Conservation (phyloP, 805 yeast genomes). For the Spathaspora passalidarum region DNA sequence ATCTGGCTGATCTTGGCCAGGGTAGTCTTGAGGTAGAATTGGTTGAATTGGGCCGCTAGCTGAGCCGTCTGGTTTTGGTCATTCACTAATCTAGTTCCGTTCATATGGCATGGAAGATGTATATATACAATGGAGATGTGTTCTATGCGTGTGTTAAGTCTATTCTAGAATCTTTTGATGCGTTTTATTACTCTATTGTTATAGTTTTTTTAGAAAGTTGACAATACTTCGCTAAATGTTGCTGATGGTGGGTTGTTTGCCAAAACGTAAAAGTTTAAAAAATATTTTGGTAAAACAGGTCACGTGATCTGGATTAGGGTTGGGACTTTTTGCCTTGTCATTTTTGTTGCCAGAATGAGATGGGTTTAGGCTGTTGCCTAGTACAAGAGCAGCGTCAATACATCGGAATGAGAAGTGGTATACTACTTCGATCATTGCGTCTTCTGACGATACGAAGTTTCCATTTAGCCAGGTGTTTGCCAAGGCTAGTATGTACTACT, state of each 20-base stretch:
- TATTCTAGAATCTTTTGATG: no score
- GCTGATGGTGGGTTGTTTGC: background rate
- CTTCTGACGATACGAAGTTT: background rate
- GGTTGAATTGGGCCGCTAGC: constrained; percentile 64
- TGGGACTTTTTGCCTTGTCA: background rate
- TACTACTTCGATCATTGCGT: background rate
- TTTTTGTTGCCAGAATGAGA: background rate
- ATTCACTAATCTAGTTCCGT: constrained; percentile 9
- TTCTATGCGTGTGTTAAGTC: no score
- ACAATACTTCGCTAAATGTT: background rate
- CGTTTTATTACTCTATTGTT: no score
- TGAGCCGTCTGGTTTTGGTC: constrained; percentile 45
- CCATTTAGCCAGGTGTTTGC: background rate
- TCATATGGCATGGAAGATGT: constrained; percentile 1
- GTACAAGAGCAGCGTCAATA: no score
- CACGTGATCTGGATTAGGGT: background rate
- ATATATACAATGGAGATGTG: no score
- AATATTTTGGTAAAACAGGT: background rate
- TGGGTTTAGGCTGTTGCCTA: background rate
- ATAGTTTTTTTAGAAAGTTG: background rate
- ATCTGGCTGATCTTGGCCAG: constrained; percentile 56
- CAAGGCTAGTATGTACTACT: background rate
- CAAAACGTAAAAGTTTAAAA: background rate
- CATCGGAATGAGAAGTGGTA: background rate
- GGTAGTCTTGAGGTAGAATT: constrained; percentile 45